phyloP scores from a whole-genome alignment of 306 rosid species.

The Adenanthera pavonina region DNA sequence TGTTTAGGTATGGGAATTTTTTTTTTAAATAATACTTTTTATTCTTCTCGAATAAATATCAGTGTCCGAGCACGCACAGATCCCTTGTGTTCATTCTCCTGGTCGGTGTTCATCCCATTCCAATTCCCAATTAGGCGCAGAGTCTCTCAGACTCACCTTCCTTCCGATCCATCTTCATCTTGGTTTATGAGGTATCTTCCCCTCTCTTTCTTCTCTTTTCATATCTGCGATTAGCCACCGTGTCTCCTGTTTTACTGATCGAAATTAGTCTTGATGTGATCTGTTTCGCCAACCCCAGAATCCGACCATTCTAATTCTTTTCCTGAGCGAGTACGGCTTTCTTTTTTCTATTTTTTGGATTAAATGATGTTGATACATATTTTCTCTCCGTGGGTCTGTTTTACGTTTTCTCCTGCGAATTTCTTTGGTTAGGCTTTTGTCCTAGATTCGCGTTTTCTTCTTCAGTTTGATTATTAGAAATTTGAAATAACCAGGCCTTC shows the following conservation, averaged over 20 bases:
- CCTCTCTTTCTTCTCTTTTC: neutral
- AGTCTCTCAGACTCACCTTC: neutral
- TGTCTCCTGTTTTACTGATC: neutral
- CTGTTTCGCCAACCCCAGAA: conserved; percentile 6
- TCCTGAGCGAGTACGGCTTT: neutral
- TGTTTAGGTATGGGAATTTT: neutral
- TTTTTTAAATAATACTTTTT: neutral
- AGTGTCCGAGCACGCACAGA: neutral
- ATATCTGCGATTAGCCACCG: neutral
- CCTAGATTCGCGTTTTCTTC: neutral
- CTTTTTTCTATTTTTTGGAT: neutral
- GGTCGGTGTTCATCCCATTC: neutral
- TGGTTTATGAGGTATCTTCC: conserved; percentile 75
- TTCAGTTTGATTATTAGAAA: neutral
- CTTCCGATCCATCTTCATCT: conserved; percentile 51
- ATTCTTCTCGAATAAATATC: conserved; percentile 3
- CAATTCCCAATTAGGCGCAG: neutral
- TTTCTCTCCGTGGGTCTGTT: neutral
- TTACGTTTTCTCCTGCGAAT: neutral
- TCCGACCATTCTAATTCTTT: neutral
- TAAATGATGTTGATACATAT: neutral
- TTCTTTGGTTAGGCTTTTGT: neutral
- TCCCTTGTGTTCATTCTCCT: neutral
- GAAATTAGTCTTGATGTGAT: neutral
- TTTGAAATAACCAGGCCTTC: neutral